phyloP scores from a whole-genome alignment of 1,284 basidiomycete species.

The Apiotrichum montevideense region DNA sequence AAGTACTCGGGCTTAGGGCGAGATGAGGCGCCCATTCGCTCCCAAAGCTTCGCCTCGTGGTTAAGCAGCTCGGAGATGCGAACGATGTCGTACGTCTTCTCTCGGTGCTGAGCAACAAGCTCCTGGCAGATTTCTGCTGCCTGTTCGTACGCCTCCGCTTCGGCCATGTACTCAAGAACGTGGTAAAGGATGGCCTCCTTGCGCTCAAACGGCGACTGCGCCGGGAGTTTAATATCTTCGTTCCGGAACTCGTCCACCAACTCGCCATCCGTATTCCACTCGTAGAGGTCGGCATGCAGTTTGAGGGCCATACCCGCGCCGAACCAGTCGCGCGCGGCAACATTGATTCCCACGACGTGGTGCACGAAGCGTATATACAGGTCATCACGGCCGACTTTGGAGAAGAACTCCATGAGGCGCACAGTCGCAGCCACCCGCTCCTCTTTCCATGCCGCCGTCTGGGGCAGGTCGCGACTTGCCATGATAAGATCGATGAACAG shows the following conservation, averaged over 20 bases:
- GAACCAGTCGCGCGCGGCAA: constrained; percentile 79
- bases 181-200: constrained; percentile 84
- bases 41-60: constrained; percentile 74
- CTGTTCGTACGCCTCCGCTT: constrained; percentile 93
- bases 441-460: constrained; percentile 87
- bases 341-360: constrained; percentile 80
- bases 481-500: constrained; percentile 90
- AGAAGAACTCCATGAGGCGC: constrained; percentile 85
- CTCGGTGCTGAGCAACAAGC: constrained; percentile 72
- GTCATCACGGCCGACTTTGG: constrained; percentile 75
- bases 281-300: constrained; percentile 85
- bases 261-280: constrained; percentile 68
- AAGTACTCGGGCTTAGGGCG: constrained; percentile 88
- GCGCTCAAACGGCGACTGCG: constrained; percentile 87
- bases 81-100: constrained; percentile 78
- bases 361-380: constrained; percentile 93
- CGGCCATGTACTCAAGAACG: constrained; percentile 80
- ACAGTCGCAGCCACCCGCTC: constrained; percentile 90
- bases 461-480: constrained; percentile 84
- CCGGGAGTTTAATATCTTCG: constrained; percentile 70
- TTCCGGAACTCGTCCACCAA: constrained; percentile 73
- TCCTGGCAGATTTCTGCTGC: constrained; percentile 91
- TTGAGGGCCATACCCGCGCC: constrained; percentile 89
- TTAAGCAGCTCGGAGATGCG: constrained; percentile 76
- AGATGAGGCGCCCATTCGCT: constrained; percentile 73